phyloP scores from a whole-genome alignment of 345 rosid genomes.

The Hirschfeldia incana region DNA sequence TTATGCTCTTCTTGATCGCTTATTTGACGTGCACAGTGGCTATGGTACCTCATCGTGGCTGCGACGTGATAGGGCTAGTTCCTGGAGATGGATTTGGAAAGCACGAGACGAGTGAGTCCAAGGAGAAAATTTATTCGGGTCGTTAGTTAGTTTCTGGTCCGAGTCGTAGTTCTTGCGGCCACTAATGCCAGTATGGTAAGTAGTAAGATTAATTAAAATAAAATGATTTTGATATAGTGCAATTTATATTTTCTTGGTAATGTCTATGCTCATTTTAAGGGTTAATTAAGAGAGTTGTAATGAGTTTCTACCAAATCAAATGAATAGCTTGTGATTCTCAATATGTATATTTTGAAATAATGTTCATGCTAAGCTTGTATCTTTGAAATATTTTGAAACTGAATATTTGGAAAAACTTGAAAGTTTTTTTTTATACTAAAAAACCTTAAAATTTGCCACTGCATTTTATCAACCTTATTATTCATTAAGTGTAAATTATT shows the following conservation, averaged over 20 bases:
- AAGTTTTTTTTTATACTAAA: too few species aligned
- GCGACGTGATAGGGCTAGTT: neutral
- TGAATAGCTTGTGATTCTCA: too few species aligned
- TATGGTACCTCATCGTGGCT: slow-evolving; percentile 34
- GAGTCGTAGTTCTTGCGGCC: slow-evolving; percentile 37
- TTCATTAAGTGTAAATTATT: too few species aligned
- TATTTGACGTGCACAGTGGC: slow-evolving; percentile 27
- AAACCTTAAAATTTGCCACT: too few species aligned
- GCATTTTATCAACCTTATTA: too few species aligned
- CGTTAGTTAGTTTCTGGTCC: slow-evolving; percentile 41
- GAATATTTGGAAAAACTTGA: too few species aligned
- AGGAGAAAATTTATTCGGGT: neutral
- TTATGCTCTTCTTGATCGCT: slow-evolving; percentile 11
- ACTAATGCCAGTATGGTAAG: neutral
- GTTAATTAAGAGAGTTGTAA: neutral
- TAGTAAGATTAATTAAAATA: neutral
- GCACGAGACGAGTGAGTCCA: slow-evolving; percentile 11
- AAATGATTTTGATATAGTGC: neutral
- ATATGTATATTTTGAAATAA: too few species aligned
- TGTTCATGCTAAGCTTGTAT: too few species aligned
- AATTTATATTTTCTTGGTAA: neutral
- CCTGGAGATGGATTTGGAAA: slow-evolving; percentile 1
- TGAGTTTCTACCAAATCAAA: neutral
- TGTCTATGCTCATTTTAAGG: neutral
- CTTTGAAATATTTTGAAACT: too few species aligned